Percentiles rank a stretch among this genome's conserved stretches.
Evolutionary conservation across 176 grass and related monocot genomes (phyloP).

Genomic region (Elaeis guineensis): DNA sequence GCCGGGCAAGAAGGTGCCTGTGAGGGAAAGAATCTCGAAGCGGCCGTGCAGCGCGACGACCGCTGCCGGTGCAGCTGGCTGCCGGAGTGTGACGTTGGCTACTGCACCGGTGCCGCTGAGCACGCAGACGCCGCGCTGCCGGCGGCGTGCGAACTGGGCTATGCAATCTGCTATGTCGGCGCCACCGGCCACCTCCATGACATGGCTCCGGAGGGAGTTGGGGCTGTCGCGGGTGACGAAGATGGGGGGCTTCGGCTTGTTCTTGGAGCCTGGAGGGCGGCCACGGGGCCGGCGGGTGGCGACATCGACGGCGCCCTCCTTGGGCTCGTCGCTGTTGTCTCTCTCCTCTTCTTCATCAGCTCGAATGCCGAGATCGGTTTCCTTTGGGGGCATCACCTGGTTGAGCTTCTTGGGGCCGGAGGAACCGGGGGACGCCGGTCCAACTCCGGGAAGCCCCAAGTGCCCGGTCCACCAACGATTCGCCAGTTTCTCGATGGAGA

Average conservation of each 20-base stretch:
- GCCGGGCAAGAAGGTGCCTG: constrained; percentile 15
- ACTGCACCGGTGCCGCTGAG: constrained; percentile 10
- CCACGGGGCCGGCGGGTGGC: constrained; percentile 2
- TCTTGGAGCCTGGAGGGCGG: constrained; percentile 11
- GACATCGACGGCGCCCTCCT: constrained; percentile 6
- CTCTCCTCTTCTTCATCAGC: neutral
- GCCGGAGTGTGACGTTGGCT: constrained; percentile 19
- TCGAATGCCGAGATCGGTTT: neutral
- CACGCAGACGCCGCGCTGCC: constrained; percentile 20
- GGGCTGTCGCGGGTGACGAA: constrained; percentile 19
- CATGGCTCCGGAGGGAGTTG: constrained; percentile 20
- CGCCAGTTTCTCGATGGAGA: constrained; percentile 14
- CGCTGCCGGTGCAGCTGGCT: constrained; percentile 3
- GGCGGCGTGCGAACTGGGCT: constrained; percentile 15
- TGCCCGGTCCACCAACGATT: constrained; percentile 28
- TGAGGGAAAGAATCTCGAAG: constrained; percentile 17
- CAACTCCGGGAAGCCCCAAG: constrained; percentile 13
- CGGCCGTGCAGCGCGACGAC: constrained; percentile 15
- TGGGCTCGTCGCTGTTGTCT: constrained; percentile 1
- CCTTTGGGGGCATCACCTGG: too few relatives aligned
- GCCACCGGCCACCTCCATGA: constrained; percentile 9
- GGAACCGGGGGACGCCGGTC: neutral
- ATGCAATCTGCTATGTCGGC: constrained; percentile 16
- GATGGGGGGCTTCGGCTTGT: constrained; percentile 18
- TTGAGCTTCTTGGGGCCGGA: neutral